A percentile compares a stretch with the other conserved stretches of the same genome.
Conservation (phyloP, 2,329 filamentous ascomycete genomes). For the Aureobasidium sp. region DNA sequence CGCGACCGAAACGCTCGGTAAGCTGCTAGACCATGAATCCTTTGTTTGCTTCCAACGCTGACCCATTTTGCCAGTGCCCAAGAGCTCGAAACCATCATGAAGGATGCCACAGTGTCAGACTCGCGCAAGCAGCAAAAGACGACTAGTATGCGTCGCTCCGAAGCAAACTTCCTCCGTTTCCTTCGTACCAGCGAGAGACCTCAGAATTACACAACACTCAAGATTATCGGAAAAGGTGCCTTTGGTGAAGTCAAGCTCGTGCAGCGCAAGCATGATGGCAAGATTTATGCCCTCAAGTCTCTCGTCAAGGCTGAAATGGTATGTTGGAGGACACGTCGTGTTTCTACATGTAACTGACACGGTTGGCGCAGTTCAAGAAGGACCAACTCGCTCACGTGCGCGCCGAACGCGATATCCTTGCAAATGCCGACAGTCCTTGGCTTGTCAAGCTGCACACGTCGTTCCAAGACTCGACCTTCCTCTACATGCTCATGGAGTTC, state of each 20-base stretch:
- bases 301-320: constrained; percentile 96
- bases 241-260: constrained; percentile 98
- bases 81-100: constrained; percentile 80
- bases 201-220: constrained; percentile 90
- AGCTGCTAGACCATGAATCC: not conserved
- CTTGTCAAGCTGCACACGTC: constrained; percentile 97
- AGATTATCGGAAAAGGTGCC: constrained; percentile 97
- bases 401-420: constrained; percentile 93
- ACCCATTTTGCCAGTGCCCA: constrained; percentile 59
- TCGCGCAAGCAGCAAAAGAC: constrained; percentile 77
- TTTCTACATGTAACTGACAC: not conserved
- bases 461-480: constrained; percentile 91
- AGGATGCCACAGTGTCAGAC: constrained; percentile 67
- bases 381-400: constrained; percentile 96
- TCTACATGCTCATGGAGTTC: constrained; percentile 99
- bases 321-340: constrained; percentile 15
- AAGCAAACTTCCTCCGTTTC: constrained; percentile 90
- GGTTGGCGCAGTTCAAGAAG: constrained; percentile 67
- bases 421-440: constrained; percentile 99
- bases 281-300: constrained; percentile 97
- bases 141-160: constrained; percentile 76
- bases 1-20: constrained; percentile 56
- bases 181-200: constrained; percentile 87
- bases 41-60: constrained; percentile 15
- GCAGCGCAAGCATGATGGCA: constrained; percentile 90